Percentiles rank a stretch among this genome's conserved stretches.
These are phyloP conservation scores for Scytalidium sp. DNA, from an alignment of 2,329 filamentous ascomycete genomes.

Conservation along the genomic window DNA sequence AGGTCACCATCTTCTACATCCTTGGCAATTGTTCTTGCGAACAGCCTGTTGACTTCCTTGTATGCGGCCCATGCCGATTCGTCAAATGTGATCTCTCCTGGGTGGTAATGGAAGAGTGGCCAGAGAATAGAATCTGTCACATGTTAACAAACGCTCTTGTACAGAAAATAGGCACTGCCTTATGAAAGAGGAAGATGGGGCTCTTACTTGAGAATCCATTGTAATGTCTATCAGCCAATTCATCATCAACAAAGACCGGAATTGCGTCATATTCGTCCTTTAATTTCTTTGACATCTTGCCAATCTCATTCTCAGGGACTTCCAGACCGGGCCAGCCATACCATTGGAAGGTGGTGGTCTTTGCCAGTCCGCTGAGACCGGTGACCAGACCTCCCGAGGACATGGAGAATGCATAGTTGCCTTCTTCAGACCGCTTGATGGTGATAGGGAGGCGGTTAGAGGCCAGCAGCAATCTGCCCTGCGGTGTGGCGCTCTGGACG, in stretches of 20 bases:
- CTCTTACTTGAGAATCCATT: slow-evolving; percentile 92
- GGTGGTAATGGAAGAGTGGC: slow-evolving; percentile 98
- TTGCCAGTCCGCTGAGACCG: slow-evolving; percentile 85
- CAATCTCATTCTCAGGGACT: slow-evolving; percentile 79
- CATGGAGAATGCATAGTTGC: slow-evolving; percentile 91
- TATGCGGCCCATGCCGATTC: slow-evolving; percentile 93
- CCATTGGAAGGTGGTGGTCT: slow-evolving; percentile 95
- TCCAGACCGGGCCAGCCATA: slow-evolving; percentile 97
- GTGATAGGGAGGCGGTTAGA: slow-evolving; percentile 96
- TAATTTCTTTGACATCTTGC: slow-evolving; percentile 70
- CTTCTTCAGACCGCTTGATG: slow-evolving; percentile 90
- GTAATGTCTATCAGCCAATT: slow-evolving; percentile 92
- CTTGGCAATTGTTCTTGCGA: slow-evolving; percentile 81
- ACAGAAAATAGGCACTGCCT: no score
- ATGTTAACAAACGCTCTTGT: no score
- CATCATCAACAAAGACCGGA: slow-evolving; percentile 90
- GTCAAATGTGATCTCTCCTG: slow-evolving; percentile 96
- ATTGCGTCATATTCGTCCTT: slow-evolving; percentile 86
- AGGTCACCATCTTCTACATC: slow-evolving; percentile 91
- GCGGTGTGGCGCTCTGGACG: slow-evolving; percentile 13
- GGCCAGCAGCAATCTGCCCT: slow-evolving; percentile 68
- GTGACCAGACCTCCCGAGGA: slow-evolving; percentile 95
- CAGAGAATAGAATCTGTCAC: slow-evolving; percentile 86
- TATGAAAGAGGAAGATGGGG: neutral
- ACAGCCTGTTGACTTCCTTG: slow-evolving; percentile 86